Conservation (phyloP, 2,329 filamentous ascomycete species). For the Nakataea oryzae region DNA sequence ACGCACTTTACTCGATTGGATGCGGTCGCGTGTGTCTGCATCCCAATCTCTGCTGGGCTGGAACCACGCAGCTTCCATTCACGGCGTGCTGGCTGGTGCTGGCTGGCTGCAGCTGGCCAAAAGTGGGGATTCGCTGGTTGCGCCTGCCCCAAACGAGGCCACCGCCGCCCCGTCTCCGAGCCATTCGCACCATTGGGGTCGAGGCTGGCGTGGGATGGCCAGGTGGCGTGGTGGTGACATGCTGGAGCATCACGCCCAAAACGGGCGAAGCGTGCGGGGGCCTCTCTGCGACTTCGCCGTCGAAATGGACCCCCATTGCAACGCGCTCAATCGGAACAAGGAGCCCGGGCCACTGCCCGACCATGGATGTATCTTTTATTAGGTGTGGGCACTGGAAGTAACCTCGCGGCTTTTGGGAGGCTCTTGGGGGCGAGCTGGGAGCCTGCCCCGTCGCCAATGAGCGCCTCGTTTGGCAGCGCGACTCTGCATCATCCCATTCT, state of each 20-base stretch:
- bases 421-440: too few species aligned
- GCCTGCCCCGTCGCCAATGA: too few species aligned
- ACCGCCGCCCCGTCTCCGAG: too few species aligned
- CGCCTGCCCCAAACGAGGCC: neutral
- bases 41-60: neutral
- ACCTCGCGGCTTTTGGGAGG: neutral
- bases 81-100: too few species aligned
- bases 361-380: neutral
- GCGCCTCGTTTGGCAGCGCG: too few species aligned
- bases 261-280: neutral
- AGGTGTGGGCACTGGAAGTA: neutral
- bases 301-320: too few species aligned
- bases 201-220: too few species aligned
- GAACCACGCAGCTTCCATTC: neutral
- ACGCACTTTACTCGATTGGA: neutral
- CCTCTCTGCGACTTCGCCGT: too few species aligned
- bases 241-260: neutral
- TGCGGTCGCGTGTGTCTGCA: neutral
- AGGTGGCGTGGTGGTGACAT: too few species aligned
- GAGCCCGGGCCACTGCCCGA: neutral
- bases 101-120: neutral
- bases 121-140: neutral
- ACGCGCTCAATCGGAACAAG: neutral
- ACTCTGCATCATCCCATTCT: neutral
- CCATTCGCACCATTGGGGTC: too few species aligned